Conservation (phyloP, 306 rosid genomes). For the Aeschynomene evenia region DNA sequence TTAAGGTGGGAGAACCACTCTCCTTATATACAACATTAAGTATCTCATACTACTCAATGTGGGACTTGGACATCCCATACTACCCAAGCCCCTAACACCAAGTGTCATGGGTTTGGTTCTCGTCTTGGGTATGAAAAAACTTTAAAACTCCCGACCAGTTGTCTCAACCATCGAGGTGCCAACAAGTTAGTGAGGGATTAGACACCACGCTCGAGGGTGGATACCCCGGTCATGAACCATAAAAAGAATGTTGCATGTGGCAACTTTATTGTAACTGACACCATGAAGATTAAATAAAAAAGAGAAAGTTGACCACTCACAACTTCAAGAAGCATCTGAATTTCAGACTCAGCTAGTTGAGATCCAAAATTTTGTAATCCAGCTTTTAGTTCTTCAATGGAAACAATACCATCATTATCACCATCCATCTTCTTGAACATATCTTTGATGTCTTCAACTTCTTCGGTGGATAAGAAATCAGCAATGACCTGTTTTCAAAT, state of each 20-base stretch:
- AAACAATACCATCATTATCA: constrained; percentile 91
- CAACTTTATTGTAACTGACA: not conserved
- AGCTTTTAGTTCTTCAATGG: constrained; percentile 79
- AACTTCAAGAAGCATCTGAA: constrained; percentile 88
- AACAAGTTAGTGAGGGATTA: no score
- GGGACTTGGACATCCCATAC: no score
- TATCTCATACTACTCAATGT: no score
- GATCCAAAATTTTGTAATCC: constrained; percentile 72
- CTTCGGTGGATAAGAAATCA: constrained; percentile 92
- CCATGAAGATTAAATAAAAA: constrained; percentile 8
- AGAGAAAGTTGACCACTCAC: constrained; percentile 37
- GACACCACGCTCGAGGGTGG: no score
- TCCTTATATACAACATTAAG: no score
- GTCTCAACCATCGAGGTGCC: no score
- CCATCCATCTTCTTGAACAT: constrained; percentile 92
- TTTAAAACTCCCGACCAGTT: no score
- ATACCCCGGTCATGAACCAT: no score
- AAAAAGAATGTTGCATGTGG: constrained; percentile 6
- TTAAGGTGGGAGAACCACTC: no score
- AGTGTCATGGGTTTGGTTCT: no score
- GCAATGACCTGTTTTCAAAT: constrained; percentile 80
- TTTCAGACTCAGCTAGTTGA: constrained; percentile 85
- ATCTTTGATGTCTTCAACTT: constrained; percentile 94
- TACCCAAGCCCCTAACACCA: no score
- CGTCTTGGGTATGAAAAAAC: no score